These are phyloP conservation scores for Helianthus annuus DNA, from an alignment of 129 eudicot species.

Conservation along the genomic window DNA sequence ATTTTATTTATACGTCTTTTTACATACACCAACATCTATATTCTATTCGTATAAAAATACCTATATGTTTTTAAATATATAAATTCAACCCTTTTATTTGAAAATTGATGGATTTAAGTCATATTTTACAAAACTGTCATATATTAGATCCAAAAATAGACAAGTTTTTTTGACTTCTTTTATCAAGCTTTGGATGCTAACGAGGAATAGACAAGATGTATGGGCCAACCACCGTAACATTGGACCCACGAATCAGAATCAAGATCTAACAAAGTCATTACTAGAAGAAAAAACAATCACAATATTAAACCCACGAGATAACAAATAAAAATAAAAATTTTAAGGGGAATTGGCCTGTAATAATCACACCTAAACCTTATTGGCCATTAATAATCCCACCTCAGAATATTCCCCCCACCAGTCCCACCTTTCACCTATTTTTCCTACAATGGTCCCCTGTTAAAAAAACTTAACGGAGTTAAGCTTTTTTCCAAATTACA, in stretches of 20 bases:
- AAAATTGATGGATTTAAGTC: neutral
- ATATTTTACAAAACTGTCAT: neutral
- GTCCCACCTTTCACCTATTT: too few relatives aligned
- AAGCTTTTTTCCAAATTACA: too few relatives aligned
- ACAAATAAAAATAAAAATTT: too few relatives aligned
- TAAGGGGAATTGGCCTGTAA: too few relatives aligned
- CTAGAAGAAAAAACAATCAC: constrained; percentile 1
- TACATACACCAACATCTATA: neutral
- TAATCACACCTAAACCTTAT: too few relatives aligned
- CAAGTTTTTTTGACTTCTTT: neutral
- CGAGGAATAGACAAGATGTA: constrained; percentile 16
- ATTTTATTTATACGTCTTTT: neutral
- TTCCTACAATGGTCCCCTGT: too few relatives aligned
- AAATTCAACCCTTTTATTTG: neutral
- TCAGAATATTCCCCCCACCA: too few relatives aligned
- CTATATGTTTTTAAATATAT: neutral
- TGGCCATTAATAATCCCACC: too few relatives aligned
- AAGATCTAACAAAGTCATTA: constrained; percentile 43
- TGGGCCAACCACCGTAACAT: constrained; percentile 50
- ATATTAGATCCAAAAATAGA: neutral
- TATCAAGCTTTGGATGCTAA: constrained; percentile 35
- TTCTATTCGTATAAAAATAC: neutral
- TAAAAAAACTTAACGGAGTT: too few relatives aligned
- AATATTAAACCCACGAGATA: neutral
- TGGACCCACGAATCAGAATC: constrained; percentile 72